Evolutionary conservation across 345 rosid species (phyloP), one percentile per base, ranked within the genome.

Genomic region (Geranium brycei): DNA sequence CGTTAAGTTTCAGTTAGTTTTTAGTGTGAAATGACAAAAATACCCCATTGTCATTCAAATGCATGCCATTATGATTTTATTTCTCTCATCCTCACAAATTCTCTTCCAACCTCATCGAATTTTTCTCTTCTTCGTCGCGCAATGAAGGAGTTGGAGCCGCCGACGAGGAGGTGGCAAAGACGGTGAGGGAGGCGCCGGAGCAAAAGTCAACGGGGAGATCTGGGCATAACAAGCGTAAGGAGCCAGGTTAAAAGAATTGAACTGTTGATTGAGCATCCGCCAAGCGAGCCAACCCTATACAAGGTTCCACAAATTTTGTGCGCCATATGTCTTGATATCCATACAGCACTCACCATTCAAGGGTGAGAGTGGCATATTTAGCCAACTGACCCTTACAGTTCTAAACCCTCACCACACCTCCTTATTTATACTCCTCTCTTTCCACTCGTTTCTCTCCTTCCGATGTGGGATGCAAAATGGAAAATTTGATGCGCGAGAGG

Each of bases 321-420:
- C 75, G 88, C 88, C 91, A 85, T 83, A 87, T 85, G 88, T 87
- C 95, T 87, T 82, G 91, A 87, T 85, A 56, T 69, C 95, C 96
- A 83, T 89, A 90, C 92, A 80, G 95, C 91, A 85, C 95, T 56
- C 84, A 66, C 82, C 87, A 6, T 0, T 1, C 62, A 0, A 61
- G 72, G 81, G 69, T 32, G 80, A 69, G 85, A 51, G 80, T 79
- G 83, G 91, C 91, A 90, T 61, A 85, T 61, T 85, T 87, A 85
- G 88, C 95, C 90, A 90, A 80, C 97, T 88, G 77, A 85, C 97
- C 97, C 91, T 87, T 90, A 83, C 77, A 78, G 0, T 0, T 6
- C 0, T 0, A 0, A 0, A 0, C 0, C n/a, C 0, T 0, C 0
- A 0, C 13, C 10, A 15, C 31, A 19, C 51, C 11, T 17, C 62